Conservation (phyloP, 169 alveolate species). For the Plasmodium reichenowi region DNA sequence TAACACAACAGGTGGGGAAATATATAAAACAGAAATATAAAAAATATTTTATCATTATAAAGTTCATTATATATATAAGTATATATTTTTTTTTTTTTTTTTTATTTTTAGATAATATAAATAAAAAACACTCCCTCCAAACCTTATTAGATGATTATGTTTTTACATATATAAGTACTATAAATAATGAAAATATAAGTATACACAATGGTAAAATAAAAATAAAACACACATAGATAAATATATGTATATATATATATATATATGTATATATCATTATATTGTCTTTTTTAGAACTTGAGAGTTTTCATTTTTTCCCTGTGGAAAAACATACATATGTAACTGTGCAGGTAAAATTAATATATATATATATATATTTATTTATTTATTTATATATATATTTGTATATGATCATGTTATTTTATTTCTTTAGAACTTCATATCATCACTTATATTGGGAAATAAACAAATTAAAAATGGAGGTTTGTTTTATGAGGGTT, state of each 20-base stretch:
- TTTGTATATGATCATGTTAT: background rate
- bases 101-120: constrained; percentile 31
- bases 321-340: constrained; percentile 60
- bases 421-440: constrained; percentile 19
- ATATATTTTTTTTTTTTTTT: background rate
- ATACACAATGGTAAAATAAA: constrained; percentile 53
- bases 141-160: constrained; percentile 55
- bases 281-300: constrained; percentile 22
- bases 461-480: constrained; percentile 63
- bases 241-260: background rate
- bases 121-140: constrained; percentile 45
- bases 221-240: background rate
- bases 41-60: no score
- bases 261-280: background rate
- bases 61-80: no score
- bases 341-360: constrained; percentile 53
- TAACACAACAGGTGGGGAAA: constrained; percentile 40
- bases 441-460: constrained; percentile 37
- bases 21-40: background rate
- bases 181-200: constrained; percentile 48
- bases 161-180: constrained; percentile 50
- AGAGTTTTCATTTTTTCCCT: constrained; percentile 63
- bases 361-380: background rate
- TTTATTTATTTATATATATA: background rate
- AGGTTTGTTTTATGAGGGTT: constrained; percentile 42